Conservation (phyloP, 192 early-diverging fungal genomes). For the Tieghemiomyces parasiticus region DNA sequence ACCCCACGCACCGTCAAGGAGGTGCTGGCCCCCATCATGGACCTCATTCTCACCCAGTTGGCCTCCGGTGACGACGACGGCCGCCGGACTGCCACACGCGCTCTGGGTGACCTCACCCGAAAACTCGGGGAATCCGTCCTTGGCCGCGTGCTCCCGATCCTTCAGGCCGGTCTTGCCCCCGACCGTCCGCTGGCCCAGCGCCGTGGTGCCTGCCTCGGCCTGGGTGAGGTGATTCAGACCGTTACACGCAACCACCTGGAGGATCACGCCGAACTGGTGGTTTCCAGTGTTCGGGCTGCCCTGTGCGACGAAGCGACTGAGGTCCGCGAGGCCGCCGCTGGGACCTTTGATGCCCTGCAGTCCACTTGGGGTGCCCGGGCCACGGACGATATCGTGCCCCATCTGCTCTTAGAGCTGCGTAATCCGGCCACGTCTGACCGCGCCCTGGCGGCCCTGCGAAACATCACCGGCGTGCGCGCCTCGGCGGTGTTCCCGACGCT, state of each 20-base stretch:
- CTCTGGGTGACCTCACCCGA: conserved; percentile 84
- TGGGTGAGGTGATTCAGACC: conserved; percentile 80
- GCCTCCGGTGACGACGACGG: conserved; percentile 60
- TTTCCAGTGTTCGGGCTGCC: conserved; percentile 66
- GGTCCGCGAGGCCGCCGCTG: conserved; percentile 86
- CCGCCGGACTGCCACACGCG: conserved; percentile 76
- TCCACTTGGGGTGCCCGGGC: conserved; percentile 80
- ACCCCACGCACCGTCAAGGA: conserved; percentile 95
- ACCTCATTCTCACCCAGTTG: conserved; percentile 69
- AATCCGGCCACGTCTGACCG: conserved; percentile 37
- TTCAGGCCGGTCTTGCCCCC: conserved; percentile 65
- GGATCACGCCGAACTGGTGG: conserved; percentile 75
- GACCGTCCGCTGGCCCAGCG: conserved; percentile 45
- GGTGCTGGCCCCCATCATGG: conserved; percentile 82
- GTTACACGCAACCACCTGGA: conserved; percentile 65
- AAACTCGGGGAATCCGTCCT: conserved; percentile 88
- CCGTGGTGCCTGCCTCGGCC: conserved; percentile 85
- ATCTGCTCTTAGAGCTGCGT: conserved; percentile 62
- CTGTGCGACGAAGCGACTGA: conserved; percentile 70
- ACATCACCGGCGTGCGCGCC: conserved; percentile 94
- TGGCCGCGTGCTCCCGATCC: conserved; percentile 75
- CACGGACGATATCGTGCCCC: conserved; percentile 88
- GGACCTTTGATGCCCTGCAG: conserved; percentile 86
- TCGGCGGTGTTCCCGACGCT: conserved; percentile 96
- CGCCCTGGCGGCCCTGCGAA: conserved; percentile 89